These are phyloP conservation scores for Allium sativum DNA, from an alignment of 106 monocot species.

Conservation along the genomic window DNA sequence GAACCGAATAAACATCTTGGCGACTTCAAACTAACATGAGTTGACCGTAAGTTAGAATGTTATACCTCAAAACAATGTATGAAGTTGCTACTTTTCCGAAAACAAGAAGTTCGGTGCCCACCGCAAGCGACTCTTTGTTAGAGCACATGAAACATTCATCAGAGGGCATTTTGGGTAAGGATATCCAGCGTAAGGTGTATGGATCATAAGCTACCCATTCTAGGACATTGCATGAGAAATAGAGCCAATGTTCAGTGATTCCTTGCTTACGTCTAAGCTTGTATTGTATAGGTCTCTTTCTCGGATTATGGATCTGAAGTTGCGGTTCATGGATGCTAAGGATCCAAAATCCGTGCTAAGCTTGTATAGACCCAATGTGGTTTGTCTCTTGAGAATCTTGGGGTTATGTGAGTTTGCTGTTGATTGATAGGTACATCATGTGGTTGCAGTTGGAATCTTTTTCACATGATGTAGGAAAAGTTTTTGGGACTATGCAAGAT, in stretches of 20 bases:
- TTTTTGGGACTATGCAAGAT: slow-evolving; percentile 10
- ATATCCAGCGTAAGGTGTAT: slow-evolving; percentile 45
- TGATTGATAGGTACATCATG: slow-evolving; percentile 10
- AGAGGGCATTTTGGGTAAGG: slow-evolving; percentile 46
- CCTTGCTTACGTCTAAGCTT: slow-evolving; percentile 28
- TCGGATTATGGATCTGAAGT: slow-evolving; percentile 48
- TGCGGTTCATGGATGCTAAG: slow-evolving; percentile 35
- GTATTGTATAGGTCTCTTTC: slow-evolving; percentile 61
- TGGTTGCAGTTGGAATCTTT: slow-evolving; percentile 16
- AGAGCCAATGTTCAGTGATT: slow-evolving; percentile 68
- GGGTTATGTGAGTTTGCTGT: too few relatives aligned
- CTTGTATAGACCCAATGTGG: too few relatives aligned
- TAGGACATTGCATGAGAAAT: slow-evolving; percentile 67
- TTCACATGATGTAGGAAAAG: slow-evolving; percentile 9
- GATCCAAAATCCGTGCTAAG: background rate
- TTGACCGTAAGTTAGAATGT: too few relatives aligned
- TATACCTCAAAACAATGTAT: slow-evolving; percentile 33
- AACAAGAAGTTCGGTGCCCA: slow-evolving; percentile 79
- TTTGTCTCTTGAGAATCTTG: too few relatives aligned
- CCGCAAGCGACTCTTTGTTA: slow-evolving; percentile 85
- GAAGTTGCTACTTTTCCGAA: too few relatives aligned
- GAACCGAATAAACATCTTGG: slow-evolving; percentile 45
- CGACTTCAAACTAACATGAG: too few relatives aligned
- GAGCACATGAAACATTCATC: slow-evolving; percentile 73
- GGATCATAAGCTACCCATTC: slow-evolving; percentile 81